Evolutionary conservation across 352 stramenopile genomes (phyloP).

Genomic region (Pythium volutum): DNA sequence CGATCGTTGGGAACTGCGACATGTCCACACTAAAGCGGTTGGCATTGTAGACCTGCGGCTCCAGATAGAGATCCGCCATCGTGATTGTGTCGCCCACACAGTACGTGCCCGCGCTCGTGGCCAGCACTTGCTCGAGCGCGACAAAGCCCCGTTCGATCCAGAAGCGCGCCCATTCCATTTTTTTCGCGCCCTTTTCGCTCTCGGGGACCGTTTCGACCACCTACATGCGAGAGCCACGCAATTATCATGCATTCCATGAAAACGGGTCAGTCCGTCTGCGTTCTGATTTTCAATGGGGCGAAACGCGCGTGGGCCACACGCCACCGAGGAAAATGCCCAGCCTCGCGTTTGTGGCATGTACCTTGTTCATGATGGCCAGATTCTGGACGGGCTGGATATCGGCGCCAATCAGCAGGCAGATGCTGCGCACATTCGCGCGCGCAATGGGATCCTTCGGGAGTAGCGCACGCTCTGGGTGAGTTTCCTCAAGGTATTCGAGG

Average conservation of each 20-base stretch:
- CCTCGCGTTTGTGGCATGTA: slow-evolving; percentile 17
- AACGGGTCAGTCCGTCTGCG: background rate
- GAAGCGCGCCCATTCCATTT: slow-evolving; percentile 54
- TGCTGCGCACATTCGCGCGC: slow-evolving; percentile 76
- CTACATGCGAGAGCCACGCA: background rate
- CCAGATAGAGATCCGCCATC: slow-evolving; percentile 87
- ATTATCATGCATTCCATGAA: slow-evolving; percentile 20
- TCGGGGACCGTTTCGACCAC: slow-evolving; percentile 33
- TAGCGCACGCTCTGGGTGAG: slow-evolving; percentile 60
- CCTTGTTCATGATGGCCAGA: slow-evolving; percentile 61
- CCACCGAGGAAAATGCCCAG: background rate
- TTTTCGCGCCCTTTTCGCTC: slow-evolving; percentile 44
- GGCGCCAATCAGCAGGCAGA: slow-evolving; percentile 89
- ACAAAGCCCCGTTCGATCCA: slow-evolving; percentile 85
- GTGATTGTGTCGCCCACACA: slow-evolving; percentile 79
- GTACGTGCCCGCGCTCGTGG: slow-evolving; percentile 54
- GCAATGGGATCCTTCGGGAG: slow-evolving; percentile 69
- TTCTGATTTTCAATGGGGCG: background rate
- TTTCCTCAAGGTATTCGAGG: slow-evolving; percentile 92
- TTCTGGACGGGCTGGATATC: slow-evolving; percentile 93
- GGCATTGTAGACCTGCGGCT: slow-evolving; percentile 93
- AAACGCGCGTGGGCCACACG: background rate
- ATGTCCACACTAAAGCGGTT: slow-evolving; percentile 88
- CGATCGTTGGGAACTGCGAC: slow-evolving; percentile 82
- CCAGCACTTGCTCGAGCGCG: slow-evolving; percentile 71